A percentile compares a stretch with the other conserved stretches of the same genome.
Evolutionary conservation across 2,329 filamentous ascomycete genomes (phyloP).

Genomic region (Pseudocercospora eumusae): DNA sequence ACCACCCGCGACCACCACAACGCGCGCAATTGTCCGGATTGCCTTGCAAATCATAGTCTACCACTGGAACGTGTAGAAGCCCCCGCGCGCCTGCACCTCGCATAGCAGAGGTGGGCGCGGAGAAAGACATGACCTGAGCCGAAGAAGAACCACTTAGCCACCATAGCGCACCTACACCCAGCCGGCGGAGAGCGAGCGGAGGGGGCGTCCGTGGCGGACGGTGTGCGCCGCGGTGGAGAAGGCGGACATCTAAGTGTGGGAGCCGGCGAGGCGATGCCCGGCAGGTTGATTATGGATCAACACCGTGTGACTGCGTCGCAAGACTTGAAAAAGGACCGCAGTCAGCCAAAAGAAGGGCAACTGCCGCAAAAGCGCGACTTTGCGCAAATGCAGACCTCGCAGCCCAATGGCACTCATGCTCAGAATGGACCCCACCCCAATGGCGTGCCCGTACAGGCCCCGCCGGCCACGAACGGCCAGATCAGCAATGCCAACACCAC

Average conservation of each 20-base stretch:
- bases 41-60: background rate
- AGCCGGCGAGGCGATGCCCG: constrained; percentile 46
- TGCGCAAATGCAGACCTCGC: constrained; percentile 20
- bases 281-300: constrained; percentile 52
- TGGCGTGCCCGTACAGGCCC: constrained; percentile 17
- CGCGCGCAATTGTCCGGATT: background rate
- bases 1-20: background rate
- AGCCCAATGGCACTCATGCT: constrained; percentile 14
- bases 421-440: constrained; percentile 24
- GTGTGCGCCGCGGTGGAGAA: constrained; percentile 23
- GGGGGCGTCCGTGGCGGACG: constrained; percentile 26
- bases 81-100: constrained; percentile 3
- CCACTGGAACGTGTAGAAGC: background rate
- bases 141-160: constrained; percentile 20
- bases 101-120: constrained; percentile 2
- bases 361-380: constrained; percentile 26
- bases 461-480: constrained; percentile 25
- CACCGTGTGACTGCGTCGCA: constrained; percentile 42
- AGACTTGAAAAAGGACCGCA: constrained; percentile 39
- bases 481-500: constrained; percentile 9
- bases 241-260: constrained; percentile 19
- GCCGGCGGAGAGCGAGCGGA: constrained; percentile 23
- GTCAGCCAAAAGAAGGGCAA: constrained; percentile 30
- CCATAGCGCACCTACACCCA: constrained; percentile 33
- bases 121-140: constrained; percentile 30